A percentile compares a stretch with the other conserved stretches of the same genome.
These are phyloP conservation scores for Picochlorum sp. DNA, from an alignment of 139 green algal genomes.

Conservation along the genomic window DNA sequence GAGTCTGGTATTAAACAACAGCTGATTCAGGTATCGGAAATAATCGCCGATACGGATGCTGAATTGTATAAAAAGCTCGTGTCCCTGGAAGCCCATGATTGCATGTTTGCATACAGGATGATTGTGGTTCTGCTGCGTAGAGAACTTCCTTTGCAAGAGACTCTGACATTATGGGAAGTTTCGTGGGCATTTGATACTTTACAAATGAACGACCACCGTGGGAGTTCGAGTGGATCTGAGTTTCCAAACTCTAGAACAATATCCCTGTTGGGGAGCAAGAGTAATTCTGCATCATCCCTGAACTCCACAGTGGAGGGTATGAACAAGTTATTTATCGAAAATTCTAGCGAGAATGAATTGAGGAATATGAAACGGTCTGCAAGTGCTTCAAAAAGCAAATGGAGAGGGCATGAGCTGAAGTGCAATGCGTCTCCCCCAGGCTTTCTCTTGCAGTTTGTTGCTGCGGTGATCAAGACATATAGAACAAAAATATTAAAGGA, in stretches of 20 bases:
- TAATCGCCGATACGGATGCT: slow-evolving; percentile 48
- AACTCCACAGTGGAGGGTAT: background rate
- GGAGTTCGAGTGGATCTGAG: background rate
- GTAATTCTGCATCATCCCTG: background rate
- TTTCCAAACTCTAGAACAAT: background rate
- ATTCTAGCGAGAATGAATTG: background rate
- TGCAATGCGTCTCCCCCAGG: slow-evolving; percentile 10
- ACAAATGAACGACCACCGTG: background rate
- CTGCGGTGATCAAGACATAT: slow-evolving; percentile 44
- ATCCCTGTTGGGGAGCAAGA: background rate
- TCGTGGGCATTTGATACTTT: slow-evolving; percentile 15
- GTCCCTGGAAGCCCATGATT: slow-evolving; percentile 50
- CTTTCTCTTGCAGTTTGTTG: slow-evolving; percentile 60
- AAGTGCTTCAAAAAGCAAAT: background rate
- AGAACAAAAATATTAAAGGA: slow-evolving; percentile 38
- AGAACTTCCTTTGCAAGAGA: slow-evolving; percentile 56
- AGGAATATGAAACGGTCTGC: background rate
- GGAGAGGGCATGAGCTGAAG: background rate
- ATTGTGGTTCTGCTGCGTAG: slow-evolving; percentile 65
- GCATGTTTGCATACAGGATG: slow-evolving; percentile 79
- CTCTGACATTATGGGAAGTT: slow-evolving; percentile 24
- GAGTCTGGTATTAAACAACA: slow-evolving; percentile 61
- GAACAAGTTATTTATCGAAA: background rate
- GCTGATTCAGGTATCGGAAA: slow-evolving; percentile 35
- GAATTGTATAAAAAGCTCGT: slow-evolving; percentile 31